Evolutionary conservation across 1,284 basidiomycete genomes (phyloP).

Genomic region (Tremellales sp.): DNA sequence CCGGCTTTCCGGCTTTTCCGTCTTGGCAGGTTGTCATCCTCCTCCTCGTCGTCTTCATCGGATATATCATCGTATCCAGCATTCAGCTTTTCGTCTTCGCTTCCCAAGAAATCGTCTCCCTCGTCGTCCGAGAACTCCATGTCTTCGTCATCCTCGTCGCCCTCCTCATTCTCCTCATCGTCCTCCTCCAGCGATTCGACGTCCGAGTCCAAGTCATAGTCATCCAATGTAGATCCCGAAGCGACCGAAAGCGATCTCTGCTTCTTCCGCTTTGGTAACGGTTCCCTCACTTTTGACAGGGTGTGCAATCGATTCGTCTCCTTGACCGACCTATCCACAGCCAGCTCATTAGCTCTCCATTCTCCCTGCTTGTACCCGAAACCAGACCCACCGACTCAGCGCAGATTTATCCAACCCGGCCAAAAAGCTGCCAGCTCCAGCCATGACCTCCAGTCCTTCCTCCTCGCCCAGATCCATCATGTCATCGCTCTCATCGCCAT

Average conservation of each 20-base stretch:
- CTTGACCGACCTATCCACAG: conserved; percentile 34
- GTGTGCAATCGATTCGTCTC: conserved; percentile 47
- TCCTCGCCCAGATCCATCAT: conserved; percentile 30
- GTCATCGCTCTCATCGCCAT: conserved; percentile 22
- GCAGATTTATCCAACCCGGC: conserved; percentile 35
- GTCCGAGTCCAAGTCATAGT: conserved; percentile 42
- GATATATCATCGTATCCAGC: conserved; percentile 17
- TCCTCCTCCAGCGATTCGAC: conserved; percentile 17
- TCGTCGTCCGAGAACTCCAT: conserved; percentile 12
- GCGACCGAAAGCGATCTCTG: conserved; percentile 23
- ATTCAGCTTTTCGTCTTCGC: conserved; percentile 17
- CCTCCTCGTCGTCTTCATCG: conserved; percentile 15
- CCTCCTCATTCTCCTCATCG: conserved; percentile 16
- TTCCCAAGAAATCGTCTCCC: conserved; percentile 11
- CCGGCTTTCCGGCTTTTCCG: conserved; percentile 25
- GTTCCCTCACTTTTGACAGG: conserved; percentile 37
- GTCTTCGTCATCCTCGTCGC: conserved; percentile 15
- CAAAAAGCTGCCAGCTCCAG: conserved; percentile 32
- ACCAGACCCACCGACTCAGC: conserved; percentile 38
- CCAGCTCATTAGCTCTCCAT: neutral
- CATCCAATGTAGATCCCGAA: conserved; percentile 27
- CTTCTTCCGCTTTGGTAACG: conserved; percentile 32
- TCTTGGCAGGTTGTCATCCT: conserved; percentile 20
- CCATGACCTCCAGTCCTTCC: conserved; percentile 24
- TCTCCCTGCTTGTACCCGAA: neutral